Conservation (phyloP, 75 land plant genomes). For the Picea sitchensis region DNA sequence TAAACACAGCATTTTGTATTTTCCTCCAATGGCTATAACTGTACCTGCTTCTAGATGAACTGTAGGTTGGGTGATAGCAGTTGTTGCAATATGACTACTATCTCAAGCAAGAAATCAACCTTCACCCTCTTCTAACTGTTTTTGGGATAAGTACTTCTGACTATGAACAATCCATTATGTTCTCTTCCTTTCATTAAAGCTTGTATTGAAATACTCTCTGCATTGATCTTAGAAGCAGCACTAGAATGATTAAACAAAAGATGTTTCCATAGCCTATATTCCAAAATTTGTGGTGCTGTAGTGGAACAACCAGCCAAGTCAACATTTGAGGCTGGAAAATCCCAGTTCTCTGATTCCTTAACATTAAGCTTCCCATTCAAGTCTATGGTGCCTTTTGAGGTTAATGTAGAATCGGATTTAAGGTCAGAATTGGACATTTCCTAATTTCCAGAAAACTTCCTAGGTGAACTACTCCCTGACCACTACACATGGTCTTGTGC, state of each 20-base stretch:
- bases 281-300: neutral
- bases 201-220: neutral
- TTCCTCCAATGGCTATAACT: conserved; percentile 3
- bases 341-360: neutral
- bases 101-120: neutral
- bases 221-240: neutral
- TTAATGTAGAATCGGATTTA: neutral
- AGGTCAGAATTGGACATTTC: neutral
- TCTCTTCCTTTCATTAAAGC: conserved; percentile 3
- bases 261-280: neutral
- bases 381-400: neutral
- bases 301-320: neutral
- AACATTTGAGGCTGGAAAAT: neutral
- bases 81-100: neutral
- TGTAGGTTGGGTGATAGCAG: neutral
- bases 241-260: neutral
- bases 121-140: neutral
- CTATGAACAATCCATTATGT: neutral
- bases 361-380: neutral
- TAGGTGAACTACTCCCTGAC: neutral
- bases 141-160: neutral
- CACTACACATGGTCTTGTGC: neutral
- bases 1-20: neutral
- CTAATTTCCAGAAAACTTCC: neutral
- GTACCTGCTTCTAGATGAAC: neutral